Base-by-base conservation (phyloP, 2,329 filamentous ascomycete genomes). In the Helotiales sp. region DNA sequence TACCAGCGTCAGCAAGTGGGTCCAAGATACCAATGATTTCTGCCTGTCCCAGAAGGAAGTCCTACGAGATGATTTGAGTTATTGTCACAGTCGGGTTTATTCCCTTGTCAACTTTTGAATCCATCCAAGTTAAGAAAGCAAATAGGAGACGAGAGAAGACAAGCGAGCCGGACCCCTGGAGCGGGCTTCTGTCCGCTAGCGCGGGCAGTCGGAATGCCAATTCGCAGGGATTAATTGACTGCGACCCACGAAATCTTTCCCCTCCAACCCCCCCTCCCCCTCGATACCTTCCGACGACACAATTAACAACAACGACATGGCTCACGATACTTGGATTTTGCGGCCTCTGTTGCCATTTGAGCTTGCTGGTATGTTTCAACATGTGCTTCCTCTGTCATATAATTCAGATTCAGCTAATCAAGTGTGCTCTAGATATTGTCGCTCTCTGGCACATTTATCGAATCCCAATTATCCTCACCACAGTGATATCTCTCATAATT, bases 361-460 rank as follows among this genome's bases (percentile, higher is more conserved):
- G 34, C 43, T 71, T 30, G 40, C 55, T 61, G 73, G 73, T 74
- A 71, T 28, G 58, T 13, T 1, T 15, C 8, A 20, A 7, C 20
- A 15, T 15, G 40, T 7, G n/a, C 20, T 47, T 17, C 37, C 17
- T 37, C 17, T 32, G 11, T 4, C 4, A 30, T 11, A 17, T 6
- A 50, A n/a, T 28, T 22, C 49, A 61, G n/a, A n/a, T n/a, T n/a
- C n/a, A 62, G 45, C 58, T 65, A 37, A 63, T 34, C 20, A 24
- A 6, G 15, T 24, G 1, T 11, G 15, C 20, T 24, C 17, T 15
- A 77, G 75, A 75, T 45, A 58, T 75, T 62, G 68, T 77, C 22
- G 68, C 68, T 66, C 61, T 76, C 66, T 85, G 83, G 83, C 83
- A 85, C 74, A 72, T 75, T 20, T 80, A 82, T 74, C 81, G 83